Base-by-base conservation (phyloP, 1,139 yeast species). In the Pichia sp. region DNA sequence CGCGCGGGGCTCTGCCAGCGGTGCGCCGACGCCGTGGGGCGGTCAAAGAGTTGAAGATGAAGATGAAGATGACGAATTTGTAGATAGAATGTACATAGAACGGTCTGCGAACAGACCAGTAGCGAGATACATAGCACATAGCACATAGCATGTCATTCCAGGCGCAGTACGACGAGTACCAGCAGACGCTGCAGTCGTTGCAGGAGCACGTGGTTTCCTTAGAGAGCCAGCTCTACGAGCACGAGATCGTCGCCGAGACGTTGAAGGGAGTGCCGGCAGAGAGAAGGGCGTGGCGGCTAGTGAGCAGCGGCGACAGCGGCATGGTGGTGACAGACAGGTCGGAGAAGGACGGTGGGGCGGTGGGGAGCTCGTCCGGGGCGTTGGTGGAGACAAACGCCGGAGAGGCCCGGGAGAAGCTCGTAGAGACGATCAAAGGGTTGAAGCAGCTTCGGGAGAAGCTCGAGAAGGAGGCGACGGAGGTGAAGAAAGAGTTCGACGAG, bases 211-310 rank as follows among this genome's bases (percentile, higher is more conserved):
- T 84, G 24, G 72, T 77, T 17, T 79, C 82, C 52, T 65, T 86
- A 14, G 75, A 76, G 48, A 71, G 72, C 44, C 83, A 79, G 55
- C 70, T 74, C 45, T 80, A 78, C 54, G 84, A 79, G 58, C 82
- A 79, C 62, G 58, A 61, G 60, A 68, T 84, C 52, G 88, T 83
- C 29, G 61, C 83, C 50, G 77, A 78, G 14, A 83, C 93, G 0
- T 69, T 86, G 66, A 70, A 64, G 59, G 78, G 70, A 46, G 83
- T 80, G 51, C 79, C 80, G 20, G 61, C 63, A 3, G 81, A 77
- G 47, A 80, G 99, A 58, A 85, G 85, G 65, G 91, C 98, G 66
- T 92, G 84, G 73, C 83, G 96, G 67, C 90, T 93, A 97, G 80
- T 93, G 45, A 97, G 97, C 16, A 96, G 96, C 4, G 60, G 61